Evolutionary conservation across 768 basidiomycete species (phyloP).

Genomic region (Clathrus columnatus): DNA sequence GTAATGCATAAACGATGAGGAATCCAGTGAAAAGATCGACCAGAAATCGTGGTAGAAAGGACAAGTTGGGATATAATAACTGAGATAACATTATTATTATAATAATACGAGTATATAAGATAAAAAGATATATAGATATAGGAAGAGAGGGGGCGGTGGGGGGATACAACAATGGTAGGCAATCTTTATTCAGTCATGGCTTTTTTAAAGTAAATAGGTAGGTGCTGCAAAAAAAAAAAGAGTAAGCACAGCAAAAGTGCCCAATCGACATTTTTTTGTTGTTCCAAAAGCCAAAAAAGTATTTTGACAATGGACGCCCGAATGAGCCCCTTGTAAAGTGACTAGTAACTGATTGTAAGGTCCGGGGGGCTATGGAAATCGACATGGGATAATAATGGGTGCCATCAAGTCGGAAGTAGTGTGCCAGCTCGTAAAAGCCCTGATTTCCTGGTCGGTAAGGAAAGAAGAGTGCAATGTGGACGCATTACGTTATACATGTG

Average conservation of each 20-base stretch:
- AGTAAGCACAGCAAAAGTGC: too few species aligned
- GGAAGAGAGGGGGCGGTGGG: too few species aligned
- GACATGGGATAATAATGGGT: background rate
- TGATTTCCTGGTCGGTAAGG: background rate
- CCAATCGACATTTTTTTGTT: too few species aligned
- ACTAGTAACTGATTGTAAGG: too few species aligned
- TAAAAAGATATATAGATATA: background rate
- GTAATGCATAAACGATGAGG: constrained; percentile 1
- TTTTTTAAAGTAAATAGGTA: too few species aligned
- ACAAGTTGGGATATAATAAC: background rate
- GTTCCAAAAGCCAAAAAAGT: too few species aligned
- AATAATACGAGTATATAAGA: background rate
- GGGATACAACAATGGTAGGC: too few species aligned
- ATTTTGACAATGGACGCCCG: too few species aligned
- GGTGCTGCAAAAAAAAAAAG: too few species aligned
- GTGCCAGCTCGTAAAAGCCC: background rate
- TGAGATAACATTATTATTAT: constrained; percentile 1
- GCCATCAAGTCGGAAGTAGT: background rate
- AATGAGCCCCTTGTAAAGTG: too few species aligned
- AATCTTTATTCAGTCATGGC: too few species aligned
- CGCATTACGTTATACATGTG: background rate
- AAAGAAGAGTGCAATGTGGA: background rate
- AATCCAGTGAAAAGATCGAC: constrained; percentile 9
- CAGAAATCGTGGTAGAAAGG: background rate
- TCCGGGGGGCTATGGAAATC: too few species aligned